These are phyloP conservation scores for Vigna radiata DNA, from an alignment of 306 rosid species.

Conservation along the genomic window DNA sequence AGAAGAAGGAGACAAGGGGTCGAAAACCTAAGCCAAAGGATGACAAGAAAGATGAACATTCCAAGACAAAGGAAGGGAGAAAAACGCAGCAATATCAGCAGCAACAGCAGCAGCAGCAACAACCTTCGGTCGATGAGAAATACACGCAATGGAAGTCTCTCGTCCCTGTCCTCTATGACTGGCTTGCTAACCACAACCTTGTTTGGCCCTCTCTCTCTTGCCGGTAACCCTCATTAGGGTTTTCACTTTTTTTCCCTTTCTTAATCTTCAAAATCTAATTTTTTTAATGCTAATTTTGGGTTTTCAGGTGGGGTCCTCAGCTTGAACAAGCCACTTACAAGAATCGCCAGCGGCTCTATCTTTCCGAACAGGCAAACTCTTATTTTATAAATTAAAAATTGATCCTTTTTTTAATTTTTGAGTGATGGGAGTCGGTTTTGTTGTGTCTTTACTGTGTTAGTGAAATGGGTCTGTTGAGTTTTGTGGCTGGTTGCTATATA, in stretches of 20 bases:
- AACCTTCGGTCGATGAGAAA: conserved; percentile 74
- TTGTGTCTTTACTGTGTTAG: background rate
- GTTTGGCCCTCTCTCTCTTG: conserved; percentile 97
- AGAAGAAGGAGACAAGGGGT: conserved; percentile 92
- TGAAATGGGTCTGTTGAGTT: conserved; percentile 6
- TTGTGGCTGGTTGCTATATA: background rate
- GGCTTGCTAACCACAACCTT: conserved; percentile 97
- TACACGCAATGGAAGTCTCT: conserved; percentile 91
- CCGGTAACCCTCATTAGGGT: conserved; percentile 56
- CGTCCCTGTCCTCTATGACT: conserved; percentile 90
- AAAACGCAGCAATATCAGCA: conserved; percentile 64
- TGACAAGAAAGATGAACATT: conserved; percentile 46
- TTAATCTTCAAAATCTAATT: no score
- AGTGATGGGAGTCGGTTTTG: background rate
- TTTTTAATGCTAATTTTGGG: background rate
- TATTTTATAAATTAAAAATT: background rate
- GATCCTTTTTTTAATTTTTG: background rate
- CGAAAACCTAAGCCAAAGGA: conserved; percentile 89
- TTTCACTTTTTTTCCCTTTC: background rate
- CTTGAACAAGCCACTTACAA: conserved; percentile 95
- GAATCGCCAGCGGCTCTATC: conserved; percentile 95
- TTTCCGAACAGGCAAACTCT: conserved; percentile 81
- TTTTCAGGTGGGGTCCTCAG: conserved; percentile 93
- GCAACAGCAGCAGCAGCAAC: conserved; percentile 56
- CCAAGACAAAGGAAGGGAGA: conserved; percentile 46